A percentile compares a stretch with the other conserved stretches of the same genome.
These are phyloP conservation scores for Lachancea cidri DNA, from an alignment of 805 yeast species.

Conservation along the genomic window DNA sequence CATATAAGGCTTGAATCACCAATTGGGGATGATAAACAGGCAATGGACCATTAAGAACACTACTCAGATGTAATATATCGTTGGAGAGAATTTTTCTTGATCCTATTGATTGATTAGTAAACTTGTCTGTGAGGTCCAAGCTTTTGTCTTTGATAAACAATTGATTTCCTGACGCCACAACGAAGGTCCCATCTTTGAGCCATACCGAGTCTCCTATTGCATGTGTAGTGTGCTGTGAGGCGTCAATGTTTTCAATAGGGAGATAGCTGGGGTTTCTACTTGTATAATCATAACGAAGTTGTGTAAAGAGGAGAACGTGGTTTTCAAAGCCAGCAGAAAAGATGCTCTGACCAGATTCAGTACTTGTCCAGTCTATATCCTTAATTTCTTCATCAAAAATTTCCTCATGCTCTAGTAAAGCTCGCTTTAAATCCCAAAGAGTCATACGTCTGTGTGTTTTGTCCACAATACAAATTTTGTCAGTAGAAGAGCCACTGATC, in stretches of 20 bases:
- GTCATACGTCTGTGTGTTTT: slow-evolving; percentile 45
- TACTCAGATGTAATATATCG: slow-evolving; percentile 60
- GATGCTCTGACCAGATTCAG: slow-evolving; percentile 59
- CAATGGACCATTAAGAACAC: slow-evolving; percentile 80
- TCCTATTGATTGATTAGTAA: slow-evolving; percentile 51
- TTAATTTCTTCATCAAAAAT: slow-evolving; percentile 40
- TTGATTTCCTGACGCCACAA: slow-evolving; percentile 87
- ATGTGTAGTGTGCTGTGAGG: slow-evolving; percentile 68
- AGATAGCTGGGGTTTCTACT: slow-evolving; percentile 73
- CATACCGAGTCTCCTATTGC: slow-evolving; percentile 85
- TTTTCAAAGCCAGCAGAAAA: slow-evolving; percentile 73
- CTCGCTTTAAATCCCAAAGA: slow-evolving; percentile 75
- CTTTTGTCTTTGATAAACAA: slow-evolving; percentile 72
- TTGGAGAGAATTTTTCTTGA: slow-evolving; percentile 50
- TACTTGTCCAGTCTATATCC: slow-evolving; percentile 88
- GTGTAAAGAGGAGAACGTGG: slow-evolving; percentile 65
- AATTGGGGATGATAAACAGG: slow-evolving; percentile 91
- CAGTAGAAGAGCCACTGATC: slow-evolving; percentile 69
- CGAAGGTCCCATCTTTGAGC: slow-evolving; percentile 73
- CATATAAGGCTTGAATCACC: slow-evolving; percentile 66
- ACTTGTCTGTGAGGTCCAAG: slow-evolving; percentile 49
- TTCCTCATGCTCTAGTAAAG: slow-evolving; percentile 59
- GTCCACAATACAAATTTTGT: slow-evolving; percentile 72
- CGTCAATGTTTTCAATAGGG: slow-evolving; percentile 66
- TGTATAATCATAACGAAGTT: slow-evolving; percentile 84